Evolutionary conservation across 768 basidiomycete species (phyloP), one percentile per base, ranked within the genome.

Genomic region (Tubosaeta sp.): DNA sequence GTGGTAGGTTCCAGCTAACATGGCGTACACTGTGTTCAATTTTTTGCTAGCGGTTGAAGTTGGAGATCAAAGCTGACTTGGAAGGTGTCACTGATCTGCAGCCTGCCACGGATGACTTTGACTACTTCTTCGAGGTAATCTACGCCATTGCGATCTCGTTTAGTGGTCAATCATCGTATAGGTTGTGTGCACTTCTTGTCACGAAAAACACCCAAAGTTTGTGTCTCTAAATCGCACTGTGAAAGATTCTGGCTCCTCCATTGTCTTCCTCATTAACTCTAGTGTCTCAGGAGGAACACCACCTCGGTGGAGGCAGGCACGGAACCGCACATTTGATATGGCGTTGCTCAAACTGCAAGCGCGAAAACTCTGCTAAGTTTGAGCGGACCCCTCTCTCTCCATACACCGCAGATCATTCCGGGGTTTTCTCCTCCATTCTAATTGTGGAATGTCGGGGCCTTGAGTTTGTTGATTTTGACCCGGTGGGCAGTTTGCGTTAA

Each of bases 401-500:
- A 1, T 91, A 92, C 66, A 72, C 68, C 1, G 72, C 75, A 21
- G 84, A 86, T 53, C 79, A 82, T 49, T 74, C 73, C 21, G 82
- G 74, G 9, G 75, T 81, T 42, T 83, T 84, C 43, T 77, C 76
- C 1, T 81, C 84, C 4, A 70, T 94, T 25, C 68, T 92, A 7
- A 76, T 77, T 3, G 71, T 95, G 35, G 92, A 95, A 58, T 95
- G 92, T 62, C 79, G 92, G 22, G 93, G 92, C 5, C 76, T 94
- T 16, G 92, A 95, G 63, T 88, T 94, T 54, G 75, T 73, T 7
- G 81, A 69, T 5, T 94, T 94, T 64, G 82, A 91, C 64, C 87
- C 87, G 60, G 90, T 89, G 62, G 45, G 76, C 59, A 19, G 22
- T 32, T 44, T 41, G 35, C n/a, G 27, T 35, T 22, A 3, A 24